Conservation (phyloP, 2,329 filamentous ascomycete genomes). For the Phaeosphaeria sp. region DNA sequence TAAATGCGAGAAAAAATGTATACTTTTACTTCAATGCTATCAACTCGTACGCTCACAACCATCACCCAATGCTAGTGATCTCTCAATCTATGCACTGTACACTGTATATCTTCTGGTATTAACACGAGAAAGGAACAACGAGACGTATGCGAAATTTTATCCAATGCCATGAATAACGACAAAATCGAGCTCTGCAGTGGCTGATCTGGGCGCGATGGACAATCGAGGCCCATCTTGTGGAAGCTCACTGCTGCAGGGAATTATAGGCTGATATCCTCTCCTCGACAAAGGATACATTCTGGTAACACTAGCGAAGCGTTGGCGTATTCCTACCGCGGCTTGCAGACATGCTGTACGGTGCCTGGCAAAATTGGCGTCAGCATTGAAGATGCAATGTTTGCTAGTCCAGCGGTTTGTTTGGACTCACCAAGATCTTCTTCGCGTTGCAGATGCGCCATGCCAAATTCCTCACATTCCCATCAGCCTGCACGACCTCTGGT, state of each 20-base stretch:
- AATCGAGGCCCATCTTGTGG: background rate
- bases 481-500: conserved; percentile 87
- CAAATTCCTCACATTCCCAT: conserved; percentile 87
- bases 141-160: background rate
- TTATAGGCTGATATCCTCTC: background rate
- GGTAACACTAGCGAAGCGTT: conserved; percentile 15
- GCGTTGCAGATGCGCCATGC: conserved; percentile 96
- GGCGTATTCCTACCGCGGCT: conserved; percentile 52
- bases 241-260: background rate
- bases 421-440: conserved; percentile 89
- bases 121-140: background rate
- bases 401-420: too few species aligned
- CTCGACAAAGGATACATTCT: background rate
- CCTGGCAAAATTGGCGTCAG: conserved; percentile 31
- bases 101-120: background rate
- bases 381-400: background rate
- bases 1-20: background rate
- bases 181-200: background rate
- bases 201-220: background rate
- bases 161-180: background rate
- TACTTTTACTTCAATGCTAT: background rate
- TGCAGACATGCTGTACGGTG: conserved; percentile 58
- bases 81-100: background rate
- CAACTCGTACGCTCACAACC: background rate
- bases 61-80: background rate